Base-by-base conservation (phyloP, 179 eudicot species). In the Dionaea muscipula region DNA sequence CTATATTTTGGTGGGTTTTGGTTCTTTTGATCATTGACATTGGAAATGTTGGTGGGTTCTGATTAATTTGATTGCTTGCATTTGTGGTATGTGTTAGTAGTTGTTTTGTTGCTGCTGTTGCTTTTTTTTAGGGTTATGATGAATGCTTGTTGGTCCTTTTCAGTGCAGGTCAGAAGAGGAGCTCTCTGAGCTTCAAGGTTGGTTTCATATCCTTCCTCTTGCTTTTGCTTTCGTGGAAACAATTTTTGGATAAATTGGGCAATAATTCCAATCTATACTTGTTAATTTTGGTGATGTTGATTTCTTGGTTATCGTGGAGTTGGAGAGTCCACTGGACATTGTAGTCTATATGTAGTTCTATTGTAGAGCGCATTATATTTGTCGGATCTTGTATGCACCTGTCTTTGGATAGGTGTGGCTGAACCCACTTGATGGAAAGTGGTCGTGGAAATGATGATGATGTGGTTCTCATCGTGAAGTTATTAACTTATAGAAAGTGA, bases 121-220 rank as follows among this genome's bases (percentile, higher is more conserved):
- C 25, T 20, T 26, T 26, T 51, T 51, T 36, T 45, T 20, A 26
- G 18, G 18, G 44, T 39, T 39, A n/a, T 39, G 44, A 39, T 69
- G 65, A 61, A 45, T 68, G 56, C 26, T 61, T 37, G 65, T 61
- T 69, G 62, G 62, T 65, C 48, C 62, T 63, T 68, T 73, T 69
- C 90, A 86, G 85, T 77, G 80, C 83, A 91, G 98, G 94, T 91
- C 96, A 73, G 93, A 87, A 79, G 83, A 84, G 78, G 98, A 91
- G 78, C 83, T 91, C 47, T 60, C 68, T 60, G 84, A 91, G 77
- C 81, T 91, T 80, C 86, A 84, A 78, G 97, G 97, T 90, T 55
- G 47, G 79, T 51, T 57, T 39, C 44, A 39, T 13, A 5, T 12
- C 44, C 3, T 39, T 39, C n/a, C n/a, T 39, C 16, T 39, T 39